Conservation (phyloP, 805 yeast genomes). For the Wickerhamomyces hampshirensis region DNA sequence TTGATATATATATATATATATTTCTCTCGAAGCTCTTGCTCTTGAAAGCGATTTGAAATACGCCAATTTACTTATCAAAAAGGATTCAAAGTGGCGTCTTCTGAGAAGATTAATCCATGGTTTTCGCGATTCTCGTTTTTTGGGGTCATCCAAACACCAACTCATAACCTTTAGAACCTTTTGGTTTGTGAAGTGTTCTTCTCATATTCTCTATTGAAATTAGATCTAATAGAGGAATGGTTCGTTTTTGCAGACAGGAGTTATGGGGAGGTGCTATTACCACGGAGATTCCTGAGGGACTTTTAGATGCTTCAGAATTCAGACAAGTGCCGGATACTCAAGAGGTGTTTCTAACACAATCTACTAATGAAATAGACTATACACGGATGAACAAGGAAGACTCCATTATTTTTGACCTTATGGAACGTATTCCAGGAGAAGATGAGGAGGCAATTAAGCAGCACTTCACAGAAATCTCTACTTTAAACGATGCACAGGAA, state of each 20-base stretch:
- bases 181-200: no score
- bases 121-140: no score
- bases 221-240: no score
- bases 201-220: no score
- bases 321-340: slow-evolving; percentile 92
- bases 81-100: no score
- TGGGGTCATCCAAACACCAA: no score
- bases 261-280: slow-evolving; percentile 84
- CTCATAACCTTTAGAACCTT: no score
- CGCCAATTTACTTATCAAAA: no score
- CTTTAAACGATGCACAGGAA: slow-evolving; percentile 33
- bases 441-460: slow-evolving; percentile 39
- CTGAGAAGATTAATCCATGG: no score
- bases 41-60: no score
- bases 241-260: slow-evolving; percentile 13
- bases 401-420: slow-evolving; percentile 59
- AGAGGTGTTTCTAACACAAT: slow-evolving; percentile 69
- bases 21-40: not conserved
- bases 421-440: slow-evolving; percentile 44
- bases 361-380: slow-evolving; percentile 28
- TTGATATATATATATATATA: no score
- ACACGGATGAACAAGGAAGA: slow-evolving; percentile 38
- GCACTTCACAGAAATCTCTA: slow-evolving; percentile 54
- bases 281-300: slow-evolving; percentile 50
- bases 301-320: slow-evolving; percentile 71